A percentile compares a stretch with the other conserved stretches of the same genome.
phyloP scores from a whole-genome alignment of 768 basidiomycete species.

The Trametes punicea region DNA sequence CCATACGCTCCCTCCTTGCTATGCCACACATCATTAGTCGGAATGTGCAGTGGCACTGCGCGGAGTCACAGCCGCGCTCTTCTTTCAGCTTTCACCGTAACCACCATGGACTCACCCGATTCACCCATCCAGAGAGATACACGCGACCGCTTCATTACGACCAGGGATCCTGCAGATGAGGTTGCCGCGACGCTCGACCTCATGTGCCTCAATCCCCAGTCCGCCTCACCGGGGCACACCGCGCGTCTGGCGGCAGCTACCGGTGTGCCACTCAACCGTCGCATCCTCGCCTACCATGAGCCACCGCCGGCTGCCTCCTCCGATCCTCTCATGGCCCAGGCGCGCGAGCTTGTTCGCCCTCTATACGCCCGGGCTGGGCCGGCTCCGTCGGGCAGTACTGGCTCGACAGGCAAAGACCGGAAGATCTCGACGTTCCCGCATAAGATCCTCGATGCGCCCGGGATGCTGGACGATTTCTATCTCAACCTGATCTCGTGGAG shows the following conservation, averaged over 20 bases:
- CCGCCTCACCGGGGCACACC: constrained; percentile 72
- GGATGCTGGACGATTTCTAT: constrained; percentile 94
- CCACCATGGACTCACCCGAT: constrained; percentile 11
- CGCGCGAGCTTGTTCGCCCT: constrained; percentile 73
- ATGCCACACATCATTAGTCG: not conserved
- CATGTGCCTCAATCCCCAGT: constrained; percentile 53
- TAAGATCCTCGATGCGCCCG: constrained; percentile 93
- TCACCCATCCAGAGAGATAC: constrained; percentile 42
- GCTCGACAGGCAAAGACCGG: constrained; percentile 61
- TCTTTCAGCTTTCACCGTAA: not conserved
- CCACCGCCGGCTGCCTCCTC: constrained; percentile 77
- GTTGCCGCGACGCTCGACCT: constrained; percentile 66
- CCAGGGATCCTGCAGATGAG: constrained; percentile 47
- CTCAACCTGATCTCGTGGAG: constrained; percentile 94
- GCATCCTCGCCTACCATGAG: constrained; percentile 87
- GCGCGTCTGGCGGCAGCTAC: constrained; percentile 74
- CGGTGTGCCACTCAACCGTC: constrained; percentile 71
- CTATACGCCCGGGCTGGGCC: constrained; percentile 68
- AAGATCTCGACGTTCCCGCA: constrained; percentile 86
- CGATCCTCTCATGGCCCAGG: constrained; percentile 69
- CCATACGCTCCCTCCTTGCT: not conserved
- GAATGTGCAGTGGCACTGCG: no score
- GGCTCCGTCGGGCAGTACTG: constrained; percentile 60
- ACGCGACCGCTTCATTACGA: constrained; percentile 73
- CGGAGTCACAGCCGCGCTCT: not conserved